Evolutionary conservation across 2,329 filamentous ascomycete species (phyloP).

Genomic region (Microdochium trichocladiopsis): DNA sequence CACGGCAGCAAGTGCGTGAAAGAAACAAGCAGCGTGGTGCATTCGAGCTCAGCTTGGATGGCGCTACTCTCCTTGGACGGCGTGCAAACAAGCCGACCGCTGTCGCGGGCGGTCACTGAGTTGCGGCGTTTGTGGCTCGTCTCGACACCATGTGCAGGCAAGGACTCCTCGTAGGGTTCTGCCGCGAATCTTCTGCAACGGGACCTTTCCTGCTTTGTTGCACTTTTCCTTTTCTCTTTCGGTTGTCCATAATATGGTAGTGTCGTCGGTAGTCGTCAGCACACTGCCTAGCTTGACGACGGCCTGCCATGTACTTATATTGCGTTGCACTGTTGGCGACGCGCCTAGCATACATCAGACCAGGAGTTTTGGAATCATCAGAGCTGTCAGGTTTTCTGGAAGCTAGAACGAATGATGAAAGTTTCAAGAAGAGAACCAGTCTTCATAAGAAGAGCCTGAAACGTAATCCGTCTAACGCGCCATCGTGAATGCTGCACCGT

Average conservation of each 20-base stretch:
- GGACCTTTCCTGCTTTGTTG: no score
- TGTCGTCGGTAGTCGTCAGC: not conserved
- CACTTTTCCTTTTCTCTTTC: not conserved
- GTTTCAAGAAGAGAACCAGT: not conserved
- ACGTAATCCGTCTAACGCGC: no score
- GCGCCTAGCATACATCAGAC: not conserved
- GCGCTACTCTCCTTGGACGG: conserved; percentile 80
- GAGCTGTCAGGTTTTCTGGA: not conserved
- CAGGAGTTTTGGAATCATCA: not conserved
- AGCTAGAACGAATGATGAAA: not conserved
- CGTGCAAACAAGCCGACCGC: conserved; percentile 47
- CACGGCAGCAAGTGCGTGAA: conserved; percentile 68
- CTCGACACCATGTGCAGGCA: no score
- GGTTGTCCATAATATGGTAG: not conserved
- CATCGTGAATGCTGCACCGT: no score
- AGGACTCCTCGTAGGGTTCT: no score
- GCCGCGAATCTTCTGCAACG: no score
- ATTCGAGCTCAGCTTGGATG: conserved; percentile 89
- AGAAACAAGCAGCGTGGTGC: conserved; percentile 65
- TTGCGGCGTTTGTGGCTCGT: no score
- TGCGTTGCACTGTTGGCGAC: not conserved
- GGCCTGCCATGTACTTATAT: not conserved
- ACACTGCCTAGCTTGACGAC: not conserved
- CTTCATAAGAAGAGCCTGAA: no score
- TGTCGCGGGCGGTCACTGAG: conserved; percentile 25